Base-by-base conservation (phyloP, 257 asterid genomes). In the Sherardia arvensis region DNA sequence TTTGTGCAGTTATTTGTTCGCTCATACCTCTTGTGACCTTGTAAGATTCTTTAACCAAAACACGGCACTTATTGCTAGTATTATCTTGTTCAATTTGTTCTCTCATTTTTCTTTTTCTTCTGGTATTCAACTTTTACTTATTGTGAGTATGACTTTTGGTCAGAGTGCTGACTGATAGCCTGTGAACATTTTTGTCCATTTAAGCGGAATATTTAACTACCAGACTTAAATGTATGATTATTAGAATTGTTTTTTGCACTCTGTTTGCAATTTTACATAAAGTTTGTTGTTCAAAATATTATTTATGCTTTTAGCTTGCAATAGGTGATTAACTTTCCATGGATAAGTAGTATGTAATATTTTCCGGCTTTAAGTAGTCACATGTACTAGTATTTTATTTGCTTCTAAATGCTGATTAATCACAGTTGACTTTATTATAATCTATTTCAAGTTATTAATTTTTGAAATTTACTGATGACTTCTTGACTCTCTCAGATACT, bases 11-110 rank as follows among this genome's bases (percentile, higher is more conserved):
- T 68, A 77, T 90, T 76, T 93, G 94, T 71, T 68, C 81, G 70
- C 78, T 87, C 65, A 84, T 93, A 97, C 99, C 99, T 62, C 54
- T 90, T 55, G 79, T 83, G 70, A 90, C 97, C 21, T 86, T 90
- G 99, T 93, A 93, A 87, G 99, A 66, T 69, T 64, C 71, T 53
- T 73, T 61, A 61, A 63, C 61, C 53, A 63, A n/a, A 28, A 45
- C 33, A 18, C 9, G 21, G 1, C 21, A n/a, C 21, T 33, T 4
- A 47, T 28, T 55, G 38, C 18, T 23, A 57, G 2, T 61, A 27
- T 40, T 26, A 40, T n/a, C 36, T 40, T 1, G 8, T 36, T 28
- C 27, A 17, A 40, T 21, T 21, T 43, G 55, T 43, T 3, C 34
- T 25, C 21, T 17, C 20, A 1, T 43, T 43, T 14, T 21, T 2